phyloP scores from a whole-genome alignment of 352 stramenopile genomes.

The Pythium volutum region DNA sequence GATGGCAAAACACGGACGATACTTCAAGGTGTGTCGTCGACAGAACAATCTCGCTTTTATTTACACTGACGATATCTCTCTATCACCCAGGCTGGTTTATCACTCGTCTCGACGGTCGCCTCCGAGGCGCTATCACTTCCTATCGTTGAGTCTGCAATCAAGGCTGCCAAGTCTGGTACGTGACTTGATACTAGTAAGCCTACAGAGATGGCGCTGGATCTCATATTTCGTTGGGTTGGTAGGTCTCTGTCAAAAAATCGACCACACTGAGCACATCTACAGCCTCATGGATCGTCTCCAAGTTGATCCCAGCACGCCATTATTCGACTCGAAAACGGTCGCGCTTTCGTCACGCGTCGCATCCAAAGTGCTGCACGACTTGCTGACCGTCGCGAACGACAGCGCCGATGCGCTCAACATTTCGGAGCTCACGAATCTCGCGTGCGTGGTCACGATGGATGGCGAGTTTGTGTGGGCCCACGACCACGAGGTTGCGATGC shows the following conservation, averaged over 20 bases:
- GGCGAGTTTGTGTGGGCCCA: slow-evolving; percentile 5
- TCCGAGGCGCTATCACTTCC: too few species aligned
- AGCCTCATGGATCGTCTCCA: slow-evolving; percentile 19
- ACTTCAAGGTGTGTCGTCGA: too few species aligned
- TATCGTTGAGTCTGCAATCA: too few species aligned
- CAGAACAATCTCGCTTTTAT: too few species aligned
- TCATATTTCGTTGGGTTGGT: too few species aligned
- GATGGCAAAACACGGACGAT: too few species aligned
- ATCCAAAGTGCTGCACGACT: not conserved
- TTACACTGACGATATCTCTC: too few species aligned
- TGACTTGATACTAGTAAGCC: too few species aligned
- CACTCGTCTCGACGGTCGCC: too few species aligned
- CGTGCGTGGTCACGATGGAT: slow-evolving; percentile 8
- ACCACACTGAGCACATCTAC: slow-evolving; percentile 3
- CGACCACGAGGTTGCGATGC: slow-evolving; percentile 1
- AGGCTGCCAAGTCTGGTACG: too few species aligned
- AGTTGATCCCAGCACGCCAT: not conserved
- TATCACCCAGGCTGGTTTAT: too few species aligned
- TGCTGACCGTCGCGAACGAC: slow-evolving; percentile 12
- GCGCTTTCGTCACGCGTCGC: not conserved
- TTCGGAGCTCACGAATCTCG: slow-evolving; percentile 8
- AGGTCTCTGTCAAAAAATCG: not conserved
- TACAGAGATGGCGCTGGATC: too few species aligned
- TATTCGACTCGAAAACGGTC: not conserved
- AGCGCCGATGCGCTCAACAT: slow-evolving; percentile 12